Evolutionary conservation across 2,329 filamentous ascomycete species (phyloP), one percentile per base, ranked within the genome.

Genomic region (Fusarium redolens): DNA sequence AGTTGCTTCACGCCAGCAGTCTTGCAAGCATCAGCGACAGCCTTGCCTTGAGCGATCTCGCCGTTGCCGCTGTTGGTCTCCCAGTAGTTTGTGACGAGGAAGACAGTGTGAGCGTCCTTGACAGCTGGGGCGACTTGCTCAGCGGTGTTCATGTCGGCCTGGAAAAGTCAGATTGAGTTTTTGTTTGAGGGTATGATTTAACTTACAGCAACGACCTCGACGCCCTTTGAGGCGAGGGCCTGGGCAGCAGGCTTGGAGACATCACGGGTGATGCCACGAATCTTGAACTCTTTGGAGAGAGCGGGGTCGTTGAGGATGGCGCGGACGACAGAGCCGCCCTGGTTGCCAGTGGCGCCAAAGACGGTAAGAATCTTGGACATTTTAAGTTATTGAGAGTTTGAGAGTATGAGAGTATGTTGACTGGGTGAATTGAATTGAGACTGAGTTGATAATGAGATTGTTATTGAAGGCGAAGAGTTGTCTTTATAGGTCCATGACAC

Each of bases 261-360:
- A 75, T 86, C 82, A n/a, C 86, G 83, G 7, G 86, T 88, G 62
- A 88, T 78, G 50, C 81, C 86, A 4, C 85, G 83, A 50, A 88
- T 79, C 31, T 79, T 80, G 79, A 83, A 87, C 50, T 83, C 78
- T 35, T 82, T 79, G 41, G 81, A 83, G 20, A 86, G 81, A n/a
- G 74, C 77, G 5, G 86, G 75, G 79, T 88, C 84, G 59, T 80
- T 81, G 67, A 88, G 84, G 68, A 88, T 81, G 57, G 80, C 78
- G 6, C 77, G 68, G 61, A 87, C 80, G 35, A 88, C 84, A 35
- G 85, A 86, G 40, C 83, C 83, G 45, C 86, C 86, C 75, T 88
- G 86, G 68, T 83, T 82, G 62, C 85, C 86, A 5, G 86, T 87
- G 58, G 84, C 84, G 31, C 85, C 85, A 55, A 86, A 86, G n/a